These are phyloP conservation scores for Backusella parvicylindrica DNA, from an alignment of 192 early-diverging fungal species.

Conservation along the genomic window DNA sequence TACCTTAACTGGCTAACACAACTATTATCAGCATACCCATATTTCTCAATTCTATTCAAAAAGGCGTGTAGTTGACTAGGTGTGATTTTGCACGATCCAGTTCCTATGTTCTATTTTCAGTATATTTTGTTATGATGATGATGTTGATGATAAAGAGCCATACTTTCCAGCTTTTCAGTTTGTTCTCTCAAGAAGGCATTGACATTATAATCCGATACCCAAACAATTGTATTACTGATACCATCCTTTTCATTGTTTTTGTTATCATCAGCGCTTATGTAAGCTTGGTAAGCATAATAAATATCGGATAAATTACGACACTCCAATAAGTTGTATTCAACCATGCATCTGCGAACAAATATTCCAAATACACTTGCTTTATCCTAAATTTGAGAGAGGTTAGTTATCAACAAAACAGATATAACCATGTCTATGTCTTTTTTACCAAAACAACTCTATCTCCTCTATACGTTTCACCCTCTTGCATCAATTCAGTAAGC, in stretches of 20 bases:
- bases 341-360: neutral
- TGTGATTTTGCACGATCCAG: neutral
- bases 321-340: neutral
- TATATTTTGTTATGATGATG: neutral
- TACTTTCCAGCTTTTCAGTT: neutral
- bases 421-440: neutral
- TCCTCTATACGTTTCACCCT: neutral
- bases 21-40: neutral
- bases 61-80: neutral
- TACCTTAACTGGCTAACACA: neutral
- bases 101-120: neutral
- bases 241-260: neutral
- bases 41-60: neutral
- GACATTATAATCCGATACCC: neutral
- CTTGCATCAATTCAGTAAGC: neutral
- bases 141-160: neutral
- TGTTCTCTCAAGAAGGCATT: neutral
- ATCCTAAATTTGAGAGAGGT: neutral
- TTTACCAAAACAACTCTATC: neutral
- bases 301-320: neutral
- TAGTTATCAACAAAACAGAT: no score
- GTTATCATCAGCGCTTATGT: neutral
- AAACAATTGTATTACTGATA: neutral
- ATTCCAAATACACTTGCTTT: neutral
- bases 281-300: neutral